These are phyloP conservation scores for Solanum tarapatanum DNA, from an alignment of 257 asterid species.

Conservation along the genomic window DNA sequence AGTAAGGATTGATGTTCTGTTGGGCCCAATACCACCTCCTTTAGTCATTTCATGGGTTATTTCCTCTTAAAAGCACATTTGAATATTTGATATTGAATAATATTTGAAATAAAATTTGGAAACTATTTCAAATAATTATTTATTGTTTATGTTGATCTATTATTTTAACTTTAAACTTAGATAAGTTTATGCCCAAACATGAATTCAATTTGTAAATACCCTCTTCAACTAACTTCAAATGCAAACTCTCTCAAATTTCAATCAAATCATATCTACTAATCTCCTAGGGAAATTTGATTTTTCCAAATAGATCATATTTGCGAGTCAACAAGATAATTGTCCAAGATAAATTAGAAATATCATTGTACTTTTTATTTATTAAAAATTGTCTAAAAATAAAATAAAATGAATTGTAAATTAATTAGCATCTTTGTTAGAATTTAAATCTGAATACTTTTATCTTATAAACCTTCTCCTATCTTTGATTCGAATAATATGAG, in stretches of 20 bases:
- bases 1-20: not conserved
- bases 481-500: not conserved
- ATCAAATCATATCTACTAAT: not conserved
- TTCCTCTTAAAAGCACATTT: not conserved
- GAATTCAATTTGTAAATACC: not conserved
- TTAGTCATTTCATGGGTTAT: not conserved
- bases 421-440: not conserved
- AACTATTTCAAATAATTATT: not conserved
- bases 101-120: not conserved
- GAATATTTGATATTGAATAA: not conserved
- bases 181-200: not conserved
- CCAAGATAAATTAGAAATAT: too few relatives aligned
- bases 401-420: too few relatives aligned
- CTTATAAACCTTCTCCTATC: not conserved
- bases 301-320: not conserved
- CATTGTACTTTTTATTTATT: not conserved
- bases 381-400: too few relatives aligned
- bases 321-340: not conserved
- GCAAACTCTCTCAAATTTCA: not conserved
- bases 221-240: not conserved
- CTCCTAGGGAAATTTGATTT: not conserved
- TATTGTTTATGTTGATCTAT: not conserved
- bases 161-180: not conserved
- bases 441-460: too few relatives aligned
- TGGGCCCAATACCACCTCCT: not conserved